Percentiles rank a stretch among this genome's conserved stretches.
These are phyloP conservation scores for Hymenotorrendiella dingleyae DNA, from an alignment of 2,329 filamentous ascomycete genomes.

Conservation along the genomic window DNA sequence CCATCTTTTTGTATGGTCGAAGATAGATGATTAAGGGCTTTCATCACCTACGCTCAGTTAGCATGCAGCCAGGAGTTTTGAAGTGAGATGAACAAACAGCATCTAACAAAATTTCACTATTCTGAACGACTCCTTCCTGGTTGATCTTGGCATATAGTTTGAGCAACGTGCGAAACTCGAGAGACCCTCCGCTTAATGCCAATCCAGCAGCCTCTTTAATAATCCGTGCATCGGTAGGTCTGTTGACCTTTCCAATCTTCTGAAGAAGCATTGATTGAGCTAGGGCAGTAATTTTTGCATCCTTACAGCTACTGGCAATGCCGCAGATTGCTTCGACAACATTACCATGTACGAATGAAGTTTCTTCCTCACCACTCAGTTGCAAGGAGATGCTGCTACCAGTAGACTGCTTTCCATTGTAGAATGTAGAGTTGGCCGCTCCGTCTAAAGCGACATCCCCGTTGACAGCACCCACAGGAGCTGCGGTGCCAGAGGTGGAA, in stretches of 20 bases:
- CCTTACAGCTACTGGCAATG: constrained; percentile 75
- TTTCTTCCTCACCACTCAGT: constrained; percentile 71
- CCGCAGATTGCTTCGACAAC: constrained; percentile 93
- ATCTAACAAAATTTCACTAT: constrained; percentile 59
- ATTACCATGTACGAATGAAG: constrained; percentile 69
- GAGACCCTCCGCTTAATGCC: constrained; percentile 67
- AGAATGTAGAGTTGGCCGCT: constrained; percentile 41
- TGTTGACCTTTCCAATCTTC: constrained; percentile 81
- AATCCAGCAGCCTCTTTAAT: constrained; percentile 75
- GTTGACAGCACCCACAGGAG: constrained; percentile 35
- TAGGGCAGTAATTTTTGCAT: constrained; percentile 87
- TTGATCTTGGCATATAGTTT: constrained; percentile 75
- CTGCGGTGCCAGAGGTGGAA: constrained; percentile 52
- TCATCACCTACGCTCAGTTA: constrained; percentile 63
- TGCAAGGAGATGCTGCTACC: constrained; percentile 77
- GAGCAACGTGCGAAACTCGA: constrained; percentile 80
- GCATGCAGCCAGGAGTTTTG: no score
- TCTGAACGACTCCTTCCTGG: constrained; percentile 65
- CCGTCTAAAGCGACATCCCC: constrained; percentile 48
- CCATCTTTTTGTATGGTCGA: constrained; percentile 61
- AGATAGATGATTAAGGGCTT: constrained; percentile 75
- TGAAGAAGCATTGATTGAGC: constrained; percentile 96
- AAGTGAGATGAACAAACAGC: constrained; percentile 51
- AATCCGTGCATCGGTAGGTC: constrained; percentile 75
- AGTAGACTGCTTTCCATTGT: constrained; percentile 51